phyloP scores from a whole-genome alignment of 495 filamentous ascomycete genomes.

The Aspergillus bertholletiae region DNA sequence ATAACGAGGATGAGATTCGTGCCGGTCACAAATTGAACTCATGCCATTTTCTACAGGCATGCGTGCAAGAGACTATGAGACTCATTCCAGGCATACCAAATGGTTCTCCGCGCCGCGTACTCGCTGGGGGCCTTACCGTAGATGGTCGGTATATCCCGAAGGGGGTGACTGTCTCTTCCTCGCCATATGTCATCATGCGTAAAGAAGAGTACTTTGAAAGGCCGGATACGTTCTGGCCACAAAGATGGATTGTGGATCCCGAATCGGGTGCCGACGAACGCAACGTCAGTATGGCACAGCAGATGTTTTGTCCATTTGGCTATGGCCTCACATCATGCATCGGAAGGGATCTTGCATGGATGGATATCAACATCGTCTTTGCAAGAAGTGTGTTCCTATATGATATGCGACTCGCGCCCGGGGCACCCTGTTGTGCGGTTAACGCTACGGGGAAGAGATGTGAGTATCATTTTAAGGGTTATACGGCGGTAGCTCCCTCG shows the following conservation, averaged over 20 bases:
- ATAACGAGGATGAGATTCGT: conserved; percentile 48
- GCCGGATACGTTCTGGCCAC: conserved; percentile 50
- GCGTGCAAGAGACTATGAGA: conserved; percentile 72
- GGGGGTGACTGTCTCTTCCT: conserved; percentile 52
- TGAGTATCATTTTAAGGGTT: background rate
- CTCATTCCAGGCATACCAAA: conserved; percentile 64
- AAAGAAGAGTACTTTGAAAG: conserved; percentile 50
- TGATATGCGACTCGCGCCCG: conserved; percentile 20
- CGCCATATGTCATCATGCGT: conserved; percentile 56
- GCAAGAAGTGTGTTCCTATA: conserved; percentile 14
- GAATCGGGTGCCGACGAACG: conserved; percentile 3
- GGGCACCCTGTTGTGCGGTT: conserved; percentile 3
- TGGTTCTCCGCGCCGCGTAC: conserved; percentile 58
- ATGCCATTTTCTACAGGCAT: conserved; percentile 29
- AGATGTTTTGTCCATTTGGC: conserved; percentile 56
- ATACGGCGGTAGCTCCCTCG: background rate
- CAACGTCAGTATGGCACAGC: conserved; percentile 5
- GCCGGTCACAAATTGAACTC: conserved; percentile 38
- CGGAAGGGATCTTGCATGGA: conserved; percentile 54
- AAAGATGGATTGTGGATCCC: conserved; percentile 51
- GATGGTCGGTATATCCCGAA: conserved; percentile 52
- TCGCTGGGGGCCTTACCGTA: conserved; percentile 56
- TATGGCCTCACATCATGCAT: conserved; percentile 57
- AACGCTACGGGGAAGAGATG: background rate
- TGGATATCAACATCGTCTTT: conserved; percentile 36